Conservation (phyloP, 768 basidiomycete species). For the Flagelloscypha sp. region DNA sequence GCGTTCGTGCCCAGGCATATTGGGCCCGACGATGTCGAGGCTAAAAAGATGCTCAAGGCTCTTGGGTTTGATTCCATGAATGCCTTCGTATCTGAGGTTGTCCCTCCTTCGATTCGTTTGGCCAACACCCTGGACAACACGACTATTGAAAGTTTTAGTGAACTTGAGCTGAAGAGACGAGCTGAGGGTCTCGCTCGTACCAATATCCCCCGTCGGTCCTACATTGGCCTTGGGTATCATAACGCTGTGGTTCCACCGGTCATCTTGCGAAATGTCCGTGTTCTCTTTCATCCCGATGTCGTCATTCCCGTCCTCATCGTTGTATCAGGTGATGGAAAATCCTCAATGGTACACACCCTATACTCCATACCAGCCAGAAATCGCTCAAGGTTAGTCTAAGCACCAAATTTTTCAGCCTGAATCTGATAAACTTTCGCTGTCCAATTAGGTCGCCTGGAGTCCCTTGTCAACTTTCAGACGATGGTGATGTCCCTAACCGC, state of each 20-base stretch:
- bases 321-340: slow-evolving; percentile 74
- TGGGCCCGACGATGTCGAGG: slow-evolving; percentile 82
- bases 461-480: slow-evolving; percentile 93
- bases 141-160: slow-evolving; percentile 71
- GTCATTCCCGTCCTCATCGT: slow-evolving; percentile 3
- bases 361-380: slow-evolving; percentile 94
- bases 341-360: slow-evolving; percentile 98
- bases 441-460: slow-evolving; percentile 80
- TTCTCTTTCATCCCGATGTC: neutral
- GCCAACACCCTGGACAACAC: slow-evolving; percentile 53
- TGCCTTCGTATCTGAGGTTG: slow-evolving; percentile 73
- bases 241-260: slow-evolving; percentile 93
- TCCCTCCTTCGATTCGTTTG: slow-evolving; percentile 77
- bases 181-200: slow-evolving; percentile 69
- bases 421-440: slow-evolving; percentile 6
- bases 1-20: slow-evolving; percentile 87
- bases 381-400: slow-evolving; percentile 75
- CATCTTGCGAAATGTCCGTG: slow-evolving; percentile 78
- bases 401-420: slow-evolving; percentile 3
- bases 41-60: slow-evolving; percentile 69
- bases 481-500: slow-evolving; percentile 92
- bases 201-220: slow-evolving; percentile 83
- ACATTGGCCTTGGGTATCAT: slow-evolving; percentile 98
- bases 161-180: slow-evolving; percentile 70
- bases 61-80: slow-evolving; percentile 87